Evolutionary conservation across 176 grass and related monocot species (phyloP).

Genomic region (Paspalum vaginatum): DNA sequence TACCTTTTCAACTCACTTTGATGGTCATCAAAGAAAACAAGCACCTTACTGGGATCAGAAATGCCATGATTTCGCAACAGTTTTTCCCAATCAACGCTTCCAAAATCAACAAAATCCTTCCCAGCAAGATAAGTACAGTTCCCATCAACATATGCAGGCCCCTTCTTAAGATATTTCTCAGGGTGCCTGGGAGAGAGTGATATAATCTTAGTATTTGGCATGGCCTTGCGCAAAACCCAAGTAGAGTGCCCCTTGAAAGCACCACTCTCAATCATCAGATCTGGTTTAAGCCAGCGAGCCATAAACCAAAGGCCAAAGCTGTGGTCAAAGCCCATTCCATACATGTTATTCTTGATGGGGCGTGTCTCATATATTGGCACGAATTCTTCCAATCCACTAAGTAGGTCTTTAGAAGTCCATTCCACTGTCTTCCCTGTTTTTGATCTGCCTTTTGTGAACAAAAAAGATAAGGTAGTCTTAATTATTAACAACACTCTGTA

Average conservation of each 20-base stretch:
- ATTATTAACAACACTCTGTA: conserved; percentile 5
- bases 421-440: conserved; percentile 70
- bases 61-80: conserved; percentile 70
- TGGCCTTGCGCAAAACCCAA: conserved; percentile 86
- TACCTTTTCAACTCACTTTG: conserved; percentile 92
- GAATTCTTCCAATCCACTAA: conserved; percentile 84
- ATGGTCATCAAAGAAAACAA: conserved; percentile 97
- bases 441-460: conserved; percentile 82
- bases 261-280: conserved; percentile 94
- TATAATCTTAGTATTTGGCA: conserved; percentile 72
- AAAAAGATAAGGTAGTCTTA: conserved; percentile 44
- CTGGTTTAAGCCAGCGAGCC: conserved; percentile 80
- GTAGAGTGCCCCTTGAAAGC: conserved; percentile 95
- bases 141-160: conserved; percentile 84
- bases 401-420: conserved; percentile 72
- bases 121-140: conserved; percentile 93
- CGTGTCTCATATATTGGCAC: conserved; percentile 81
- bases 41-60: conserved; percentile 73
- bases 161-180: conserved; percentile 88
- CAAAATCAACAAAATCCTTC: conserved; percentile 89
- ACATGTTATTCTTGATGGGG: conserved; percentile 90
- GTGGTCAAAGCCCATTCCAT: conserved; percentile 93
- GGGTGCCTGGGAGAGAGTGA: conserved; percentile 83
- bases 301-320: conserved; percentile 99
- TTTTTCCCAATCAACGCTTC: conserved; percentile 70